A percentile compares a stretch with the other conserved stretches of the same genome.
These are phyloP conservation scores for Macrolepiota dolichaula DNA, from an alignment of 768 basidiomycete species.

Conservation along the genomic window DNA sequence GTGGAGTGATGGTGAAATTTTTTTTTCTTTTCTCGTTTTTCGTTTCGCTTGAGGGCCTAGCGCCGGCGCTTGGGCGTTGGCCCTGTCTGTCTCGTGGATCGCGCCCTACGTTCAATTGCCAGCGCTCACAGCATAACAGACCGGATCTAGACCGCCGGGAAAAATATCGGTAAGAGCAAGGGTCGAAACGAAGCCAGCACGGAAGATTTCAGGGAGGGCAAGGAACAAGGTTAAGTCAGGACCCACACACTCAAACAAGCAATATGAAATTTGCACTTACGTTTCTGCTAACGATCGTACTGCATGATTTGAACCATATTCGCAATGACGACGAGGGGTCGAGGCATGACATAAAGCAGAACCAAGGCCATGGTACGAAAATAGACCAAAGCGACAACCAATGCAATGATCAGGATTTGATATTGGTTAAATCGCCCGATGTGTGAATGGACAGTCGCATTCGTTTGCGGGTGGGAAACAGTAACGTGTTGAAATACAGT, in stretches of 20 bases:
- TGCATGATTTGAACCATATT: background rate
- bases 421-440: background rate
- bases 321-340: background rate
- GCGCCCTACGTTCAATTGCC: background rate
- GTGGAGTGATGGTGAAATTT: too few relatives aligned
- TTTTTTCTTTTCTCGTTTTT: too few relatives aligned
- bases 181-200: background rate
- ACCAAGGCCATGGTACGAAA: background rate
- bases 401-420: too few relatives aligned
- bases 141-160: slow-evolving; percentile 1
- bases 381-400: background rate
- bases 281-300: slow-evolving; percentile 9
- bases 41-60: background rate
- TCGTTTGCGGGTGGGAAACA: background rate
- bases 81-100: background rate
- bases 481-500: background rate
- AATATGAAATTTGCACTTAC: slow-evolving; percentile 4
- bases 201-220: background rate
- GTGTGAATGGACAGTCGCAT: background rate
- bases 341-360: background rate
- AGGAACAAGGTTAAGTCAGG: background rate
- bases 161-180: background rate
- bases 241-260: background rate
- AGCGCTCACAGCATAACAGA: slow-evolving; percentile 6
- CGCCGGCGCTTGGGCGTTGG: background rate